Base-by-base conservation (phyloP, 257 asterid genomes). In the Primulina eburnea region DNA sequence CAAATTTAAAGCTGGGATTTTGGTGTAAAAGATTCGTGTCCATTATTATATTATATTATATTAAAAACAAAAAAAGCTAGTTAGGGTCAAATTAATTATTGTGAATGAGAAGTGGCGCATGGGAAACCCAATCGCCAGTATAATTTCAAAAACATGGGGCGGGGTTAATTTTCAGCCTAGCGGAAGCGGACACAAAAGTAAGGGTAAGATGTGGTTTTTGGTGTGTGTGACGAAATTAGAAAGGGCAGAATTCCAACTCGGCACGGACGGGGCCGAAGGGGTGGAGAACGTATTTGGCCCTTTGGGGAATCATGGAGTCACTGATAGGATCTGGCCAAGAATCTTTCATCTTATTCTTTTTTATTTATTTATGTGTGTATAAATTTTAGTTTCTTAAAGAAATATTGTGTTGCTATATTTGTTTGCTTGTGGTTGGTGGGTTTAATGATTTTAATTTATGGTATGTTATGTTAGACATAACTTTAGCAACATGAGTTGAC, bases 251-350 rank as follows among this genome's bases (percentile, higher is more conserved):
- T 30, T 34, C 57, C 28, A 75, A 79, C 82, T 67, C 77, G 87
- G 87, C 83, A 85, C 87, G 90, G 37, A 3, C 6, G 37, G 37
- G 37, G 90, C 88, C 65, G 30, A 68, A 72, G 68, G 69, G 72
- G 81, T 79, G 75, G 69, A 73, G 66, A 58, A 71, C 71, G 71
- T 4, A 78, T 73, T 17, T 78, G 85, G 79, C 87, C 81, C 43
- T 76, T 86, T 43, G 81, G 82, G 72, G 84, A 67, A 28, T 52
- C 78, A 8, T 83, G 71, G 88, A 84, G 92, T 66, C 92, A 78
- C 84, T 76, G 6, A 79, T 68, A 71, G 62, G 70, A 2, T 76
- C 43, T 74, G 80, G n/a, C 67, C 2, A 65, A 10, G 52, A 40
- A 2, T 50, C n/a, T 52, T 68, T 59, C 30, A 37, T 21, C 17